Evolutionary conservation across 1,139 yeast genomes (phyloP).

Genomic region (Kazachstania sp.): DNA sequence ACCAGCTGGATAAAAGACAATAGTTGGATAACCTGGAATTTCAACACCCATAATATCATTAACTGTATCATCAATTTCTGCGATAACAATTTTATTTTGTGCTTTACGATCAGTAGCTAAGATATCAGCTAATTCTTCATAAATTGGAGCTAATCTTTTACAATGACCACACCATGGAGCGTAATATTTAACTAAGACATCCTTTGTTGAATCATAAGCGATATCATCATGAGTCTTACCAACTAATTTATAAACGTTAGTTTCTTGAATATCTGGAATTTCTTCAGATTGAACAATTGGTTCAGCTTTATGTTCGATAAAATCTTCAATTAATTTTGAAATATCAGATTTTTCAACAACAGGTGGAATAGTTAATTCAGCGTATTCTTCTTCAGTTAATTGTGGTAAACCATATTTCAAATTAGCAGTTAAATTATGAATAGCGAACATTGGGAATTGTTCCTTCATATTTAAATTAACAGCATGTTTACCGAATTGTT

Average conservation of each 20-base stretch:
- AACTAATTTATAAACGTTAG: slow-evolving; percentile 70
- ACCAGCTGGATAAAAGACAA: slow-evolving; percentile 89
- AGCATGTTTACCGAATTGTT: slow-evolving; percentile 80
- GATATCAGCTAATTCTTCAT: slow-evolving; percentile 75
- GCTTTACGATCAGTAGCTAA: slow-evolving; percentile 42
- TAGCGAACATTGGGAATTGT: slow-evolving; percentile 82
- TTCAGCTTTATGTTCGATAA: slow-evolving; percentile 51
- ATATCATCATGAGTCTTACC: slow-evolving; percentile 74
- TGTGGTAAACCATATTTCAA: slow-evolving; percentile 68
- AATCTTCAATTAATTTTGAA: slow-evolving; percentile 55
- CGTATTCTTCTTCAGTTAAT: slow-evolving; percentile 31
- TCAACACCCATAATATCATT: slow-evolving; percentile 73
- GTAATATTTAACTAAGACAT: slow-evolving; percentile 85
- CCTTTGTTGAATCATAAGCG: slow-evolving; percentile 62
- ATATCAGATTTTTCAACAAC: slow-evolving; percentile 39
- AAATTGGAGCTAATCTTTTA: slow-evolving; percentile 87
- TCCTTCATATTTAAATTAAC: slow-evolving; percentile 77
- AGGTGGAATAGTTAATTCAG: slow-evolving; percentile 15
- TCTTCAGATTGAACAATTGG: slow-evolving; percentile 82
- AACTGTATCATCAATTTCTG: slow-evolving; percentile 80
- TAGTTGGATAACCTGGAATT: slow-evolving; percentile 88
- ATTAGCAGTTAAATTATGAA: slow-evolving; percentile 63
- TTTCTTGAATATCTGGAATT: slow-evolving; percentile 71
- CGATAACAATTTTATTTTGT: slow-evolving; percentile 55
- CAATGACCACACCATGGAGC: slow-evolving; percentile 99